Evolutionary conservation across 495 filamentous ascomycete genomes (phyloP).

Genomic region (Penicillium atrosanguineum): DNA sequence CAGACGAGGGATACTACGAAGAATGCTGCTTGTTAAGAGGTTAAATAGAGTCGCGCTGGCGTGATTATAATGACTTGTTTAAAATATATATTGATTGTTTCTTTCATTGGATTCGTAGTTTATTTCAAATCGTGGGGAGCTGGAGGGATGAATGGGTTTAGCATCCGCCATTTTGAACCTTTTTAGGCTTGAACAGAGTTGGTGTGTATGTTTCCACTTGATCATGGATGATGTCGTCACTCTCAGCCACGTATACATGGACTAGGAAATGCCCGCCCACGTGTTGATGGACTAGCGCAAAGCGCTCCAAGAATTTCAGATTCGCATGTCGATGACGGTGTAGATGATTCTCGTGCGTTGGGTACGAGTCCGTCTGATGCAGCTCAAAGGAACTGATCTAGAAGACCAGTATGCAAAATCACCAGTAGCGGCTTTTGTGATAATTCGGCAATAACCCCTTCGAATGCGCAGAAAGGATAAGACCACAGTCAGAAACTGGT

Average conservation of each 20-base stretch:
- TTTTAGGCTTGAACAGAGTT: background rate
- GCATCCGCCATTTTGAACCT: background rate
- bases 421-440: background rate
- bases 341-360: background rate
- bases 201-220: background rate
- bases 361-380: background rate
- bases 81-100: background rate
- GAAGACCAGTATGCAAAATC: background rate
- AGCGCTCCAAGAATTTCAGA: background rate
- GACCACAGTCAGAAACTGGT: background rate
- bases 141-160: background rate
- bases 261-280: background rate
- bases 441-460: background rate
- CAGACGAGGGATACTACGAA: constrained; percentile 85
- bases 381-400: background rate
- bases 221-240: background rate
- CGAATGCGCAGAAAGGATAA: background rate
- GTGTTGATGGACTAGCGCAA: background rate
- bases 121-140: background rate
- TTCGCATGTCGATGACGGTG: background rate
- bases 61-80: background rate
- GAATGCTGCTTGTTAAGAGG: constrained; percentile 21
- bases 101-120: background rate
- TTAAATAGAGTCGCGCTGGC: background rate
- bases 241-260: background rate